These are phyloP conservation scores for Alternaria tenuissima DNA, from an alignment of 2,329 filamentous ascomycete genomes.

Conservation along the genomic window DNA sequence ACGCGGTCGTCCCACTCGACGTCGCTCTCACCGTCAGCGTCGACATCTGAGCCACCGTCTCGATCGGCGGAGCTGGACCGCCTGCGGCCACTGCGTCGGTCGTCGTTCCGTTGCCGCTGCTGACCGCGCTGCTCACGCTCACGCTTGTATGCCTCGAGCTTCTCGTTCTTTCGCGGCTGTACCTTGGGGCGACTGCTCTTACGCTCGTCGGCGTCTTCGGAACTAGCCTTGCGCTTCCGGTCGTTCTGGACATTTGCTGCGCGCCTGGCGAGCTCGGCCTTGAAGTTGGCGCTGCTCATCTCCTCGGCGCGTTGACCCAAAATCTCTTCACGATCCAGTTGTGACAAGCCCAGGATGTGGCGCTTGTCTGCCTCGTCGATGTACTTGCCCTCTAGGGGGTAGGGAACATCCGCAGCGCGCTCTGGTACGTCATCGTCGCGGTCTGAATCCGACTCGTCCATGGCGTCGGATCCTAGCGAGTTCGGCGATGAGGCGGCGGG, in stretches of 20 bases:
- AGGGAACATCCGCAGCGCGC: constrained; percentile 70
- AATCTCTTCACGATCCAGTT: constrained; percentile 89
- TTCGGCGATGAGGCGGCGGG: constrained; percentile 70
- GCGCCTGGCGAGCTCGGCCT: constrained; percentile 80
- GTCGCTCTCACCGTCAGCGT: constrained; percentile 75
- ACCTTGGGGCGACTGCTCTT: constrained; percentile 66
- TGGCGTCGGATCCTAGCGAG: constrained; percentile 81
- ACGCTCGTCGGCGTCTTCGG: constrained; percentile 81
- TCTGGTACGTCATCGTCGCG: constrained; percentile 53
- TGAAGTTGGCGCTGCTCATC: constrained; percentile 82
- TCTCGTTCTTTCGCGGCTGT: constrained; percentile 69
- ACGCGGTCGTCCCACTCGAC: constrained; percentile 74
- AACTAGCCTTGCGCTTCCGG: constrained; percentile 77
- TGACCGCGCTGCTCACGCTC: constrained; percentile 68
- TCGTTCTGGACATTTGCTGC: constrained; percentile 69
- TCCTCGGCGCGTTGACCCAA: constrained; percentile 87
- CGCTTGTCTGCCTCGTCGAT: constrained; percentile 63
- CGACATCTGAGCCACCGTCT: constrained; percentile 63
- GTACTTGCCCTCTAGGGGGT: constrained; percentile 87
- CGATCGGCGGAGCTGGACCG: constrained; percentile 53
- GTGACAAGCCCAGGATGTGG: constrained; percentile 82
- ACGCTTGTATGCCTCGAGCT: constrained; percentile 70
- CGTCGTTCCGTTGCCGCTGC: constrained; percentile 60
- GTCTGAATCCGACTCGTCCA: constrained; percentile 77
- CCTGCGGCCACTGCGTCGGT: constrained; percentile 57